Evolutionary conservation across 768 basidiomycete genomes (phyloP), one percentile per base, ranked within the genome.

Genomic region (Macrolepiota fuliginosa): DNA sequence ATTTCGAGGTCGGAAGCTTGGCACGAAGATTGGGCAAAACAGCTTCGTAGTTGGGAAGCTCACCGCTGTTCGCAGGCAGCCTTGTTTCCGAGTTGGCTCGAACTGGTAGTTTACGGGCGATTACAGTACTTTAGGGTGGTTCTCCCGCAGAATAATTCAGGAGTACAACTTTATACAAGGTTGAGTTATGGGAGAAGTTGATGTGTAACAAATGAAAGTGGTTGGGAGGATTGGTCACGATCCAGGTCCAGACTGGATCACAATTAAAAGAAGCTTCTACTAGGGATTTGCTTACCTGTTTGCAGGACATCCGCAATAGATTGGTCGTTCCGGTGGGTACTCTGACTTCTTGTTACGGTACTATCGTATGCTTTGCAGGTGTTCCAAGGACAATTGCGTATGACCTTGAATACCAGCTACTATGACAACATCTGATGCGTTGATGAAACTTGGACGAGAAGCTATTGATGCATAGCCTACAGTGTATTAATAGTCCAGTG

Each of bases 341-440:
- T 50, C n/a, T 22, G 22, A 39, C 46, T 58, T 50, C 47, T 57
- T 32, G 25, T 17, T 32, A 45, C 49, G 35, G 56, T 24, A 50
- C 11, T 10, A 49, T 15, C 19, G 17, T 25, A 32, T 40, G 36
- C 17, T 7, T 59, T 42, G 36, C 13, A 19, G 13, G n/a, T 17
- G 13, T 3, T 15, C 24, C 47, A 51, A 40, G n/a, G n/a, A 52
- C 50, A 24, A 52, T 39, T 46, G 25, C 32, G n/a, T 36, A 54
- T 36, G 45, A 29, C 6, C 32, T 37, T 42, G 29, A 54, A 55
- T 37, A 49, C 53, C 52, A 61, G 53, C 52, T 61, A 39, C 59
- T 61, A 61, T 61, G 59, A 61, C 59, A 61, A 61, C 59, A 55
- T 61, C 32, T 61, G 59, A 61, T 54, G 45, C 27, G 42, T 47